phyloP scores from a whole-genome alignment of 1,139 yeast species.

The Saccharomyces hybrid region DNA sequence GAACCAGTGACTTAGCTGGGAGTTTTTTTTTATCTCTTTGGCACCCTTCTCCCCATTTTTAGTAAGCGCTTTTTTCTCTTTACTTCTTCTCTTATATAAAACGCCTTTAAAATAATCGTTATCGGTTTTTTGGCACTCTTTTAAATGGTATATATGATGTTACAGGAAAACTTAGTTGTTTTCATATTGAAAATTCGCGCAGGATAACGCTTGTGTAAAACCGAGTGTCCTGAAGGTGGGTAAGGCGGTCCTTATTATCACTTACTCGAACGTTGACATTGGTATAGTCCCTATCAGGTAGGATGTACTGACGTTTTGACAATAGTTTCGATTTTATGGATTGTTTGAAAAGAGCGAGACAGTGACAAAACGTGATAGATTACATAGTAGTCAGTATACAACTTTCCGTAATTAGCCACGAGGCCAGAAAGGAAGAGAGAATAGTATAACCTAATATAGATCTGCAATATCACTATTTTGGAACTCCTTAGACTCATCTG shows the following conservation, averaged over 20 bases:
- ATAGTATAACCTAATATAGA: neutral
- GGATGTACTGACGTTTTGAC: neutral
- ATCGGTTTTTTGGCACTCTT: neutral
- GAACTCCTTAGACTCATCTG: neutral
- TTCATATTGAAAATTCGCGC: neutral
- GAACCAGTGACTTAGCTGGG: conserved; percentile 46
- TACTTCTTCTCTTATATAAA: neutral
- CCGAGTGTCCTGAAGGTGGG: neutral
- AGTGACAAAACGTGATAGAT: neutral
- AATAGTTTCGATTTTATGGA: neutral
- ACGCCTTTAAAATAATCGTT: neutral
- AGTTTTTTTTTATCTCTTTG: neutral
- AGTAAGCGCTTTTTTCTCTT: neutral
- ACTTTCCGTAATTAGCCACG: neutral
- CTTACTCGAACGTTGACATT: neutral
- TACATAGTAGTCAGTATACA: neutral
- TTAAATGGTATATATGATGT: neutral
- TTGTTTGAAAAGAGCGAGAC: neutral
- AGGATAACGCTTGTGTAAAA: neutral
- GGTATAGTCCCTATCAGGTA: neutral
- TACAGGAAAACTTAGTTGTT: neutral
- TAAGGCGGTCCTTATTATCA: no score
- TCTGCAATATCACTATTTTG: neutral
- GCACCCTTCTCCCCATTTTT: neutral
- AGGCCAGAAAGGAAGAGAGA: neutral